Evolutionary conservation across 306 rosid species (phyloP), one percentile per base, ranked within the genome.

Genomic region (Cucurbita maxima): DNA sequence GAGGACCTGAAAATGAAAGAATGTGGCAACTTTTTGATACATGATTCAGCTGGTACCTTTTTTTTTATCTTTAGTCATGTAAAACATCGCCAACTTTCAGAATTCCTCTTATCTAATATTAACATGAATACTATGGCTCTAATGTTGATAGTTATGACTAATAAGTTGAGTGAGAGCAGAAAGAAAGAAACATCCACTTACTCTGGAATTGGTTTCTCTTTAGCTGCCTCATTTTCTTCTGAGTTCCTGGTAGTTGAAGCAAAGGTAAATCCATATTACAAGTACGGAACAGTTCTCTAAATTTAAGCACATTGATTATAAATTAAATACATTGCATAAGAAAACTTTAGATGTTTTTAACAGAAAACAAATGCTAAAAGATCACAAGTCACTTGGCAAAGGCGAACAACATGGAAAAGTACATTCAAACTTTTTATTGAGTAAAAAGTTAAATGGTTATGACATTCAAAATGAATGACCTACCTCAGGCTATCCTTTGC

Each of bases 1-100:
- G 96, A 71, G 44, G 87, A 88, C 83, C 98, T 90, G 88, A 78
- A 78, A 55, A 44, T 62, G 55, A 75, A 48, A 56, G 8, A 73
- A 76, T 30, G 75, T 37, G 76, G 8, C 63, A 66, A 57, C 73
- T 19, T 19, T 54, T 58, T 43, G 18, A 11, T 66, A 19, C 70
- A 77, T 74, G 16, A 71, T 47, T 52, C 63, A 15, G 54, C 16
- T 36, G 2, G 10, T 12, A 41, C 44, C 10, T n/a, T n/a, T 47
- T 50, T 66, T 15, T 20, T 12, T 7, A 36, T 16, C 68, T 43
- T 36, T 12, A 38, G 20, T 10, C 4, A 43, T 5, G 9, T 66
- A 43, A 19, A 66, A 43, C 14, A 38, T 16, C 4, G 70, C 70
- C 34, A 40, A 40, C 34, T 16, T 40, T 63, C 48, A 63, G 7